These are phyloP conservation scores for Carex scoparia DNA, from an alignment of 176 grass and related monocot species.

Conservation along the genomic window DNA sequence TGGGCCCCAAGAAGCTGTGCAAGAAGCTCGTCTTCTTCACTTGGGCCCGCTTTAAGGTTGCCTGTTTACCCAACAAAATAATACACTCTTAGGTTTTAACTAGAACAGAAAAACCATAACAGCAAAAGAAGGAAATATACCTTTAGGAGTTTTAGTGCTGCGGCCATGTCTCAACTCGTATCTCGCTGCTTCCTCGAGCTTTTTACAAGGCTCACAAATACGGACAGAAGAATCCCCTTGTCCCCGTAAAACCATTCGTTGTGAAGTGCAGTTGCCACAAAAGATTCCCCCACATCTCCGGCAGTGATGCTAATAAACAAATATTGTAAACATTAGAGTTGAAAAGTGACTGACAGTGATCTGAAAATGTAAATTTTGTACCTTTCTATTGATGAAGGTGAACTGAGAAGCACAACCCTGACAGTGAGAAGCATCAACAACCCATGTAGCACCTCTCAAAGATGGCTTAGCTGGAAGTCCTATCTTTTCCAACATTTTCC, in stretches of 20 bases:
- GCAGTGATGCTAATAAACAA: slow-evolving; percentile 68
- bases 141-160: slow-evolving; percentile 52
- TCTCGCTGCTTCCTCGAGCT: slow-evolving; percentile 70
- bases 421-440: slow-evolving; percentile 79
- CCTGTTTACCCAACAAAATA: slow-evolving; percentile 12
- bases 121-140: slow-evolving; percentile 23
- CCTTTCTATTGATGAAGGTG: slow-evolving; percentile 81
- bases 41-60: background rate
- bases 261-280: slow-evolving; percentile 73
- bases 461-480: slow-evolving; percentile 70
- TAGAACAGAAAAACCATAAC: background rate
- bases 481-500: slow-evolving; percentile 54
- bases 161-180: slow-evolving; percentile 79
- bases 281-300: slow-evolving; percentile 91
- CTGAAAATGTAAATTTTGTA: background rate
- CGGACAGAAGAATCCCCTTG: slow-evolving; percentile 82
- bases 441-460: slow-evolving; percentile 66
- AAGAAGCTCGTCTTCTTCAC: slow-evolving; percentile 15
- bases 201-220: slow-evolving; percentile 92
- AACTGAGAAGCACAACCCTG: slow-evolving; percentile 73
- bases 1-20: slow-evolving; percentile 15
- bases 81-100: background rate
- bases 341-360: background rate
- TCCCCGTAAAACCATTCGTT: slow-evolving; percentile 88
- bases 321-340: background rate